These are phyloP conservation scores for Aspergillus felis DNA, from an alignment of 2,329 filamentous ascomycete species.

Conservation along the genomic window DNA sequence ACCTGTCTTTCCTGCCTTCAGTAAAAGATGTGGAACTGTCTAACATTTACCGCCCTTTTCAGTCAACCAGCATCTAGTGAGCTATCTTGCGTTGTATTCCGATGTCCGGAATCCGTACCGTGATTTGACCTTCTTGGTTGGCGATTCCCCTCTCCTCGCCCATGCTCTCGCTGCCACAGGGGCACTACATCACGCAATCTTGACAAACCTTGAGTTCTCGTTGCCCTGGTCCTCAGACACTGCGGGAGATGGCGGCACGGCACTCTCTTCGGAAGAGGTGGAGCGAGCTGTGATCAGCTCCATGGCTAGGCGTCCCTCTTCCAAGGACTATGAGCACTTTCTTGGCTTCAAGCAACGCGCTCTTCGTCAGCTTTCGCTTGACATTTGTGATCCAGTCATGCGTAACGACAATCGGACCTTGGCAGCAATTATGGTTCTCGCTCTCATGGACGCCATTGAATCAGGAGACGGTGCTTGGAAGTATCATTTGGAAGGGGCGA, in stretches of 20 bases:
- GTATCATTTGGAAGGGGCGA: conserved; percentile 50
- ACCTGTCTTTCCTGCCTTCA: not conserved
- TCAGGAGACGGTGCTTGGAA: conserved; percentile 51
- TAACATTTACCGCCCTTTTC: conserved; percentile 7
- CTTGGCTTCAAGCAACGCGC: conserved; percentile 48
- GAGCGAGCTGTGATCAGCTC: conserved; percentile 27
- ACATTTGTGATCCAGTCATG: conserved; percentile 25
- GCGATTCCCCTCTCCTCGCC: conserved; percentile 43
- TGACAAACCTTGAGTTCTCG: conserved; percentile 31
- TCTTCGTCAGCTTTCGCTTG: conserved; percentile 38
- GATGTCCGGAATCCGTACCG: conserved; percentile 46
- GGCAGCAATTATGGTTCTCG: conserved; percentile 47
- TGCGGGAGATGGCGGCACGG: conserved; percentile 10
- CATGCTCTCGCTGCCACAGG: conserved; percentile 47
- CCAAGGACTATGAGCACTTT: conserved; percentile 37
- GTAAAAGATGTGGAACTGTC: conserved; percentile 5
- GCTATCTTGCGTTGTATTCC: conserved; percentile 47
- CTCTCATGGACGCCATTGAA: conserved; percentile 49
- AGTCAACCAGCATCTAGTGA: conserved; percentile 40
- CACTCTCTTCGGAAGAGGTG: conserved; percentile 22
- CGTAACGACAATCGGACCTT: conserved; percentile 42
- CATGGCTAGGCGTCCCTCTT: conserved; percentile 29
- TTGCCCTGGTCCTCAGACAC: conserved; percentile 29
- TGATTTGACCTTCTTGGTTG: conserved; percentile 45
- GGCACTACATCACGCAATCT: conserved; percentile 46